Base-by-base conservation (phyloP, 2,329 filamentous ascomycete species). In the Cryphonectria parasitica region DNA sequence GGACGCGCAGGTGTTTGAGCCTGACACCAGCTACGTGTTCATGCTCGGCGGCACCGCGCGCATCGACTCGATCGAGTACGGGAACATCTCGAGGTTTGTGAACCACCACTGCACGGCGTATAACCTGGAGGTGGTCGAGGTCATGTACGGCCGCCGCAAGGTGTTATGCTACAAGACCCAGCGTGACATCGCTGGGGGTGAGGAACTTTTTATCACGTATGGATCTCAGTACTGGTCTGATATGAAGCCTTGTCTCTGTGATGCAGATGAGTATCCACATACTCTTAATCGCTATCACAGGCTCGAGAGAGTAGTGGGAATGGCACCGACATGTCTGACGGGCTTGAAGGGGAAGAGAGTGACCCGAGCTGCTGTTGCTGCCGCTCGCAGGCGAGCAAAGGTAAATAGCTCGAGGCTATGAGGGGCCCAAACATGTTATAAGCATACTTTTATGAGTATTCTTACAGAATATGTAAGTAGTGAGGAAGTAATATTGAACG, bases 131-230 rank as follows among this genome's bases (percentile, higher is more conserved):
- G 69, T 66, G 13, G 28, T 43, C 7, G 41, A 41, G 7, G 2
- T 66, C 39, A 66, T 54, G 34, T 69, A 71, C 28, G 69, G 66
- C 31, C 62, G 66, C 52, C 66, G 61, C 41, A 69, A 28, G 54
- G 63, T 60, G 49, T 7, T 71, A 3, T 15, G 36, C 4, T 71
- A 62, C 36, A 45, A 11, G 10, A 54, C 69, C 10, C 31, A 61
- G 5, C 61, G 62, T 22, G 54, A 49, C 15, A 66, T 71, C 15
- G 34, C 43, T 25, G 19, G 45, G 10, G 54, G 61, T 3, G 69
- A 66, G 41, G 61, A 68, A 41, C 54, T 71, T 17, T 71, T 39
- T 31, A 41, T 69, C 31, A 60, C 49, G 7, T 68, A 71, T 39
- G 66, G 69, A 17, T n/a, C n/a, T 1, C 15, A 36, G 1, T 66